Conservation (phyloP, 2,329 filamentous ascomycete species). For the Madurella fahalii region DNA sequence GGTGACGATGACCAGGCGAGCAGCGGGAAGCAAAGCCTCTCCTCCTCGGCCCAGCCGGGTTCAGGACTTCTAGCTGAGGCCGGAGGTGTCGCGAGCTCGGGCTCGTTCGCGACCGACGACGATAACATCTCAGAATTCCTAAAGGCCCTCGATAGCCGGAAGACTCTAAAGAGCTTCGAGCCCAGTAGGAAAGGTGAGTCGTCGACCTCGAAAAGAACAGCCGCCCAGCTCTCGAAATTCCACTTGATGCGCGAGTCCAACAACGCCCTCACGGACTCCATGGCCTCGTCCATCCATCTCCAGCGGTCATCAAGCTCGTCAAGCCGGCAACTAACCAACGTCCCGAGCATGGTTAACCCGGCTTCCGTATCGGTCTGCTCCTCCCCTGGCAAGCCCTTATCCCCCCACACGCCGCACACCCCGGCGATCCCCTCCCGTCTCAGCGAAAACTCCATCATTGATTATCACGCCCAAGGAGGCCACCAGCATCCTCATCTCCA, state of each 20-base stretch:
- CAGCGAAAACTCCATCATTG: conserved; percentile 81
- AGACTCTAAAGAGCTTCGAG: conserved; percentile 79
- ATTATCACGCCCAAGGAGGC: conserved; percentile 46
- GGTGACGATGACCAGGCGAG: conserved; percentile 70
- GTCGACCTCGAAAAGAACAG: conserved; percentile 68
- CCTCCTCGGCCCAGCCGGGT: conserved; percentile 69
- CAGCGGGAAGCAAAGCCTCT: conserved; percentile 74
- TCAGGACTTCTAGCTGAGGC: conserved; percentile 72
- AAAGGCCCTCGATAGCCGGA: conserved; percentile 81
- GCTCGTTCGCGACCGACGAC: conserved; percentile 71
- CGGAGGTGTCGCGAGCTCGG: conserved; percentile 61
- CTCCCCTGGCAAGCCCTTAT: conserved; percentile 85
- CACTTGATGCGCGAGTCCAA: conserved; percentile 88
- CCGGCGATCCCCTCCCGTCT: conserved; percentile 91
- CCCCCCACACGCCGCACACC: conserved; percentile 85
- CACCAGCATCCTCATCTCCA: conserved; percentile 26
- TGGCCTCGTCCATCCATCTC: conserved; percentile 83
- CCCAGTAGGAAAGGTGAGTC: conserved; percentile 62
- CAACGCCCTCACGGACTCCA: conserved; percentile 82
- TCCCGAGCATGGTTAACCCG: conserved; percentile 64
- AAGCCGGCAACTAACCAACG: conserved; percentile 55
- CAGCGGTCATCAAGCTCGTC: conserved; percentile 77
- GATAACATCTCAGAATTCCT: conserved; percentile 93
- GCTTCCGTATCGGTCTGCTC: conserved; percentile 80
- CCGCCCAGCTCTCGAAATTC: conserved; percentile 77